Conservation (phyloP, 192 early-diverging fungal genomes). For the Irineochytrium annulatum region DNA sequence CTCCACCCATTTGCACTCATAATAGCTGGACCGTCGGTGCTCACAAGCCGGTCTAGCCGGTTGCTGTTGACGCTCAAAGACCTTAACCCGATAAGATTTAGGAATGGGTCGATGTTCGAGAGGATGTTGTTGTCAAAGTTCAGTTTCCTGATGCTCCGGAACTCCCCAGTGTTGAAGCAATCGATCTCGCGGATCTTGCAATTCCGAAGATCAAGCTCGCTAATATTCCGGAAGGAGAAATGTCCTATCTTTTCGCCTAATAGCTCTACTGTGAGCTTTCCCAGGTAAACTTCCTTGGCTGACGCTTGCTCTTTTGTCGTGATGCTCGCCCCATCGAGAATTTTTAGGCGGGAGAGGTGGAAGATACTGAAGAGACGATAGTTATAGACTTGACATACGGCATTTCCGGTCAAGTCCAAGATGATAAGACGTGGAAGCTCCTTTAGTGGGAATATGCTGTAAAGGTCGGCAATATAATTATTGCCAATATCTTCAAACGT, state of each 20-base stretch:
- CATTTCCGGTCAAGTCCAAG: slow-evolving; percentile 59
- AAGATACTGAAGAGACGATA: slow-evolving; percentile 58
- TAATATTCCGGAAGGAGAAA: slow-evolving; percentile 48
- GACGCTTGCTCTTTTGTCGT: slow-evolving; percentile 46
- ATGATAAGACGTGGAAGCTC: slow-evolving; percentile 55
- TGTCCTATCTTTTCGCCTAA: slow-evolving; percentile 59
- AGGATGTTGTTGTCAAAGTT: slow-evolving; percentile 59
- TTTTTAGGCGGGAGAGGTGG: slow-evolving; percentile 54
- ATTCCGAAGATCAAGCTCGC: slow-evolving; percentile 57
- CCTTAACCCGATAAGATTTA: slow-evolving; percentile 34
- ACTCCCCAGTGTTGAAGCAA: slow-evolving; percentile 49
- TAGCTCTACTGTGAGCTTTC: slow-evolving; percentile 56
- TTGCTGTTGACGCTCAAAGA: slow-evolving; percentile 52
- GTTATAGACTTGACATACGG: slow-evolving; percentile 42
- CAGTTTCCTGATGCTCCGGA: slow-evolving; percentile 49
- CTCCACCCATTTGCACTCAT: slow-evolving; percentile 23
- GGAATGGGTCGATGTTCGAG: slow-evolving; percentile 46
- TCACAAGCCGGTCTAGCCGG: slow-evolving; percentile 46
- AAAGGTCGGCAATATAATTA: slow-evolving; percentile 47
- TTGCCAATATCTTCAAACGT: slow-evolving; percentile 48
- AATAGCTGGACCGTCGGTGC: slow-evolving; percentile 29
- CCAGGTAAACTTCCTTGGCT: slow-evolving; percentile 54
- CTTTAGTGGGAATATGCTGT: slow-evolving; percentile 56
- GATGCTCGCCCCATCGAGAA: slow-evolving; percentile 53
- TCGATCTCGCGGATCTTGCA: slow-evolving; percentile 61